These are phyloP conservation scores for Eucalyptus cloeziana DNA, from an alignment of 345 rosid genomes.

Conservation along the genomic window DNA sequence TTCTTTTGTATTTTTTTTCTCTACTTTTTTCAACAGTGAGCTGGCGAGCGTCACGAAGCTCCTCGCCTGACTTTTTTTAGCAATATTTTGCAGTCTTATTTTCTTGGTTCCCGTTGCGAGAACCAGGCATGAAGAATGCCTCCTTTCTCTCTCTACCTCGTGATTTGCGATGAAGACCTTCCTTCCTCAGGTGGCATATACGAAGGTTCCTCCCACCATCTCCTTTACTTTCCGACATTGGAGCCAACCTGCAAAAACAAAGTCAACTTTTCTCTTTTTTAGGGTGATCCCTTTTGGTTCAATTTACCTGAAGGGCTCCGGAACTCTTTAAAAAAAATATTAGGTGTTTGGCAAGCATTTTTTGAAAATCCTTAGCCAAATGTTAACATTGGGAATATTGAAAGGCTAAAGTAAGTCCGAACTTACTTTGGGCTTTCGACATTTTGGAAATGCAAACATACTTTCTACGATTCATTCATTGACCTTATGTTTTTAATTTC, in stretches of 20 bases:
- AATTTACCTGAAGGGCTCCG: no score
- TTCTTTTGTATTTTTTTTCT: not conserved
- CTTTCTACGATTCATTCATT: no score
- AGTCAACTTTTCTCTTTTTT: not conserved
- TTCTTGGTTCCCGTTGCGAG: not conserved
- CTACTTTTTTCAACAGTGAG: not conserved
- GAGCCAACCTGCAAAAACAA: not conserved
- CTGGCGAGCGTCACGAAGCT: not conserved
- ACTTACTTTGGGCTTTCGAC: accelerated
- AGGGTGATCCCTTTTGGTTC: no score
- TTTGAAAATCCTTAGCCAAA: no score
- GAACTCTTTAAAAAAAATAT: no score
- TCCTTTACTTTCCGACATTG: not conserved
- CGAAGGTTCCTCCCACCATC: not conserved
- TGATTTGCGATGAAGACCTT: not conserved
- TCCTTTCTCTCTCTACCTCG: not conserved
- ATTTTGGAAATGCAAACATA: no score
- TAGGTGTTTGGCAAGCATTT: no score
- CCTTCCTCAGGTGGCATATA: not conserved
- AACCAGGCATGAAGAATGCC: not conserved
- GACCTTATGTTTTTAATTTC: no score
- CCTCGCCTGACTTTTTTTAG: not conserved
- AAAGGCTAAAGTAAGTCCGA: accelerated
- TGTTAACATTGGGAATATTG: accelerated
- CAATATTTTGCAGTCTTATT: not conserved